Evolutionary conservation across 2,329 filamentous ascomycete genomes (phyloP).

Genomic region (Colletotrichum trifolii): DNA sequence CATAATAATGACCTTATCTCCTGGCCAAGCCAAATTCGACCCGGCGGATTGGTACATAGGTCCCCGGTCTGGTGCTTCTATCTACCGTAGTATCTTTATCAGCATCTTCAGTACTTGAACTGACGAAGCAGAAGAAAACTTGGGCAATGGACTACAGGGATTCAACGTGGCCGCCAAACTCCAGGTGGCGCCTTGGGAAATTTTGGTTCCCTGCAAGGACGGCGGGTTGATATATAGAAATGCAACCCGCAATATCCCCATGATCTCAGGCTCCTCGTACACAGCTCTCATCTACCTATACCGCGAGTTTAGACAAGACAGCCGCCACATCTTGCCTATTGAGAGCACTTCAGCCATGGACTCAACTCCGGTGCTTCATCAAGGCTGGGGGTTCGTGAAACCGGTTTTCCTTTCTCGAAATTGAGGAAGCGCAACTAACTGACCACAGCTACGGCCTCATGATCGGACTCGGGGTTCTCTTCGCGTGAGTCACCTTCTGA

Average conservation of each 20-base stretch:
- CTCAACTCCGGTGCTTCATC: conserved; percentile 32
- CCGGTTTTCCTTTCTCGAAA: not conserved
- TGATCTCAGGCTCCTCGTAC: not conserved
- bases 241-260: too few relatives aligned
- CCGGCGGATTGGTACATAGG: not conserved
- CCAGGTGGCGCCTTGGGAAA: too few relatives aligned
- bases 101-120: not conserved
- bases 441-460: conserved; percentile 34
- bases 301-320: not conserved
- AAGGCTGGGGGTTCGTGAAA: conserved; percentile 34
- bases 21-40: not conserved
- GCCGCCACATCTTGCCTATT: too few relatives aligned
- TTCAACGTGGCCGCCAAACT: too few relatives aligned
- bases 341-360: conserved; percentile 10
- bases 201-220: too few relatives aligned
- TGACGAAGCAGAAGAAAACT: not conserved
- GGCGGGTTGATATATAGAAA: too few relatives aligned
- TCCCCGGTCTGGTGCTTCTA: not conserved
- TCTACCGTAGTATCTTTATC: not conserved
- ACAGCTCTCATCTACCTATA: not conserved
- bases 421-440: not conserved
- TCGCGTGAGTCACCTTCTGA: conserved; percentile 17
- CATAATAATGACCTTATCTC: conserved; percentile 33
- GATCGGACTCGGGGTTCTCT: conserved; percentile 34
- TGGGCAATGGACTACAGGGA: conserved; percentile 4